Evolutionary conservation across 2,329 filamentous ascomycete species (phyloP), one percentile per base, ranked within the genome.

Genomic region (Boeremia exigua): DNA sequence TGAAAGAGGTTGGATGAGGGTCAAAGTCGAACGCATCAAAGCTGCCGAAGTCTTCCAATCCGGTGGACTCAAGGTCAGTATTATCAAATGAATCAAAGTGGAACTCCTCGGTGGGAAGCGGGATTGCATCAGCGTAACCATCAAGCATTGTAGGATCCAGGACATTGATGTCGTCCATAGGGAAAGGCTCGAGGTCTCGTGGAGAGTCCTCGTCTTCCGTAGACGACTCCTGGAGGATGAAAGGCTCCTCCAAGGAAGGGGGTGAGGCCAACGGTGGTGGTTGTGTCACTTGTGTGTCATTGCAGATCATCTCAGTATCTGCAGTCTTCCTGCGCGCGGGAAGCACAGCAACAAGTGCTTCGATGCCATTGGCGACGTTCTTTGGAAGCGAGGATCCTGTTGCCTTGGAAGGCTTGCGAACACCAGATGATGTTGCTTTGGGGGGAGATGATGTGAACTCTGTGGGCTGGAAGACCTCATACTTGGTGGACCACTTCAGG

Each of bases 401-500:
- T 2, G 48, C 44, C 32, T 52, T 53, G 19, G 58, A 39, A 1
- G 46, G 32, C 28, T 60, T 59, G 15, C 56, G 44, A 9, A 53
- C 55, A 44, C 45, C 43, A 17, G 51, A 50, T 54, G 54, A 39
- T 28, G 58, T 53, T 11, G 57, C 43, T 23, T 63, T 67, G 10
- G 64, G 59, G 6, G 61, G 47, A 12, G 59, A 61, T 14, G 34
- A 32, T 47, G 63, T 66, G 43, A 71, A 67, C 37, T 66, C 62
- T 23, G 64, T 62, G 11, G 76, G 71, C 33, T 74, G 73, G 48
- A 76, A 74, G n/a, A 79, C 73, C 61, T 81, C 79, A 64, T 81
- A 79, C 60, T 81, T 81, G 42, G 76, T 78, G 9, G 77, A 80
- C 79, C 79, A 81, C 46, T 79, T 78, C 39, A 81, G 63, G 45